Conservation (phyloP, 78 protist species). For the Cavenderia fasciculata region DNA sequence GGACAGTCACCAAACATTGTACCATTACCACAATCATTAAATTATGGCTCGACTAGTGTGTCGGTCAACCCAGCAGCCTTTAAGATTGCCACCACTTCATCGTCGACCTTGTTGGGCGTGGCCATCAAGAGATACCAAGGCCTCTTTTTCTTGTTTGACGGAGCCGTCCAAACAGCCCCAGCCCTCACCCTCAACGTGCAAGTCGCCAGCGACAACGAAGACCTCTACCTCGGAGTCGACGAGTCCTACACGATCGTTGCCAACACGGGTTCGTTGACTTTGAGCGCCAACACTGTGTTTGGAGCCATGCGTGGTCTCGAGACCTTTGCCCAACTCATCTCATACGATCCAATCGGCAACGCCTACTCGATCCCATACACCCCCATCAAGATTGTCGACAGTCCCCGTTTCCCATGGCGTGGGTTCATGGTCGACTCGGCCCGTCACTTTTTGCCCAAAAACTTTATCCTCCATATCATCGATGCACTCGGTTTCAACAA, state of each 20-base stretch:
- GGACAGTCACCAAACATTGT: constrained; percentile 16
- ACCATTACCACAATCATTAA: constrained; percentile 12
- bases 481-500: constrained; percentile 85
- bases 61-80: neutral
- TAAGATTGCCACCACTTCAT: neutral
- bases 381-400: constrained; percentile 68
- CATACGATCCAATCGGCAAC: neutral
- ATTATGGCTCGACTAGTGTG: neutral
- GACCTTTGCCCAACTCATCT: constrained; percentile 31
- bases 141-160: constrained; percentile 23
- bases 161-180: neutral
- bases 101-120: constrained; percentile 1
- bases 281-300: constrained; percentile 47
- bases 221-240: constrained; percentile 14
- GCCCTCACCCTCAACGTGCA: neutral
- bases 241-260: constrained; percentile 9
- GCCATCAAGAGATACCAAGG: constrained; percentile 26
- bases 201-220: constrained; percentile 1
- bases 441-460: constrained; percentile 89
- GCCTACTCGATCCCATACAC: neutral
- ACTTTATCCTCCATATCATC: constrained; percentile 61
- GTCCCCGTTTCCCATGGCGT: constrained; percentile 92
- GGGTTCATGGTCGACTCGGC: constrained; percentile 94
- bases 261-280: neutral
- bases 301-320: constrained; percentile 63